Base-by-base conservation (phyloP, 2,329 filamentous ascomycete genomes). In the Coniochaeta sp. region DNA sequence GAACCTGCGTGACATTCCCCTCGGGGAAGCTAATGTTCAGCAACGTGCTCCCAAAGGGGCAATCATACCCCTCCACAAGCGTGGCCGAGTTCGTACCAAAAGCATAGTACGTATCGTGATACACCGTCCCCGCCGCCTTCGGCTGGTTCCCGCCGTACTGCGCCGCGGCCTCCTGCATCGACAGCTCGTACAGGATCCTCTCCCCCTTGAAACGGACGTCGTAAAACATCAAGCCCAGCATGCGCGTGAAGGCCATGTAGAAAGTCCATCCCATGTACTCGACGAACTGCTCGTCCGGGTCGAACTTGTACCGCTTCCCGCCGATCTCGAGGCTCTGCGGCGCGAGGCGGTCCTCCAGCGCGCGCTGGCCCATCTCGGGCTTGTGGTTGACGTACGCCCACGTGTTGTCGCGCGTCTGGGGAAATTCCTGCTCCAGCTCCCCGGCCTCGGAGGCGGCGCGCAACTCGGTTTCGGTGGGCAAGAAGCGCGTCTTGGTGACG, bases 231-330 rank as follows among this genome's bases (percentile, higher is more conserved):
- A 78, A 56, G 1, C 74, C 76, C 1, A 73, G 68, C 3, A 70
- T 65, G 35, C 70, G 69, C 6, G 67, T 67, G 55, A 70, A 72
- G 10, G 70, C 63, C 20, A 78, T 63, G 61, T 77, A 80, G 61
- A 80, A 79, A 3, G 69, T 67, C 64, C 74, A 81, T 16, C 74
- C 76, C 63, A 79, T 72, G 68, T 73, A 80, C 53, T 73, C 72
- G 31, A 81, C 67, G 55, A 73, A 79, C 48, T 70, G 67, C 52
- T 74, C 60, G 31, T 71, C 61, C 26, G 56, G 51, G 55, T 79
- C 77, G 13, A 79, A 49, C 48, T 62, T 65, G 60, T 72, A 72
- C 2, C 70, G 64, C 55, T 69, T 71, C 28, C 70, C 70, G 3
- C 67, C 67, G 2, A 70, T 54, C 56, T 70, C 67, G 13, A 68